Evolutionary conservation across 1,284 basidiomycete genomes (phyloP).

Genomic region (Nidula niveotomentosa): DNA sequence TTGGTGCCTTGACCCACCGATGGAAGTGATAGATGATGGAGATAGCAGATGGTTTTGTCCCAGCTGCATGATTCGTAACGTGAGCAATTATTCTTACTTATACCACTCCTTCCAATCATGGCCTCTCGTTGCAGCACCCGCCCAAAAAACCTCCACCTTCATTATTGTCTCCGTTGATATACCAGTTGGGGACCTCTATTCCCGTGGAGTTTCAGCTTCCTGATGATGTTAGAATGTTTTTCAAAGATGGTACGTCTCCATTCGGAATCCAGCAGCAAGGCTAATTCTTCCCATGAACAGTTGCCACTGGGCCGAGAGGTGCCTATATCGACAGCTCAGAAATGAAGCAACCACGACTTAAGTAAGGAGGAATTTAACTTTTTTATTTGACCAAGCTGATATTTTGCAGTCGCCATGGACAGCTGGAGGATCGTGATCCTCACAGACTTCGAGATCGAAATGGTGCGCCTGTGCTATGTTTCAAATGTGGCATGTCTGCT

Average conservation of each 20-base stretch:
- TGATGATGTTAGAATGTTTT: conserved; percentile 84
- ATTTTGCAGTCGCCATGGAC: conserved; percentile 74
- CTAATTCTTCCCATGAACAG: conserved; percentile 36
- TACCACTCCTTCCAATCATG: too few relatives aligned
- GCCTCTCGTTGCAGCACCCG: conserved; percentile 62
- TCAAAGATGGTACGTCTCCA: conserved; percentile 72
- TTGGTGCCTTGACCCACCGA: conserved; percentile 93
- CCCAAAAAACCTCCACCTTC: conserved; percentile 60
- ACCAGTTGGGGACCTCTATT: conserved; percentile 60
- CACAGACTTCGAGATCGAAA: conserved; percentile 86
- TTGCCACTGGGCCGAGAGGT: conserved; percentile 72
- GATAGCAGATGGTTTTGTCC: conserved; percentile 94
- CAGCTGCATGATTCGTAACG: conserved; percentile 68
- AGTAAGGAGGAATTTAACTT: conserved; percentile 49
- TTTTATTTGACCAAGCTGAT: conserved; percentile 11
- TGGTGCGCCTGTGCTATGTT: conserved; percentile 83
- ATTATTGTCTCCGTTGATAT: conserved; percentile 69
- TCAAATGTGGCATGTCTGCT: conserved; percentile 84
- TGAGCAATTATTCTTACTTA: conserved; percentile 38
- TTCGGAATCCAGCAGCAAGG: conserved; percentile 10
- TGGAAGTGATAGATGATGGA: conserved; percentile 85
- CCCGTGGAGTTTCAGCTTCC: conserved; percentile 90
- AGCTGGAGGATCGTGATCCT: conserved; percentile 90
- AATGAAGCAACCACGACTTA: conserved; percentile 73
- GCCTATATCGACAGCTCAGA: conserved; percentile 79